These are phyloP conservation scores for Acanthamoeba castellanii DNA, from an alignment of 208 protist genomes.

Conservation along the genomic window DNA sequence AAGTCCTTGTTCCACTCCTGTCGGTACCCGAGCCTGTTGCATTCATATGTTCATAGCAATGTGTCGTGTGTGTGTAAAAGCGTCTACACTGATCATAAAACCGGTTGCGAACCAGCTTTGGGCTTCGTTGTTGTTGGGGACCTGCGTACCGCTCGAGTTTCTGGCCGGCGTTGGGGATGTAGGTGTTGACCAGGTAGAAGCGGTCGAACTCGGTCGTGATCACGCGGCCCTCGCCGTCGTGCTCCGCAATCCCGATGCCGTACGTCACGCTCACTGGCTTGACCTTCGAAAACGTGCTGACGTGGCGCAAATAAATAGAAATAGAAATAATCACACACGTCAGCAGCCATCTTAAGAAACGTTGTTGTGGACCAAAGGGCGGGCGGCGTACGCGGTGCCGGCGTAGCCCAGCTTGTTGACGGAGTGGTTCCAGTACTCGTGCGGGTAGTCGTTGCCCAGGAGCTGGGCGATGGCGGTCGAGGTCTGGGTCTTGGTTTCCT, in stretches of 20 bases:
- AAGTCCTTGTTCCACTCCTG: slow-evolving; percentile 64
- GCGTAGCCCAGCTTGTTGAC: slow-evolving; percentile 42
- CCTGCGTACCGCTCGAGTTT: background rate
- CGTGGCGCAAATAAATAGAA: background rate
- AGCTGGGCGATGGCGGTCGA: background rate
- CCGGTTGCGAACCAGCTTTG: background rate
- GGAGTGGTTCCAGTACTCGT: slow-evolving; percentile 51
- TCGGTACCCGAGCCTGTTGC: background rate
- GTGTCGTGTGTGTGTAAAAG: background rate
- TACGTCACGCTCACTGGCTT: slow-evolving; percentile 21
- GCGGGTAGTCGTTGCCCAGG: background rate
- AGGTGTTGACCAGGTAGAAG: slow-evolving; percentile 65
- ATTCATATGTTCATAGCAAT: background rate
- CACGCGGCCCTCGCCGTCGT: slow-evolving; percentile 38
- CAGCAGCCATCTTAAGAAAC: background rate
- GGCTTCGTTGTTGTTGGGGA: background rate
- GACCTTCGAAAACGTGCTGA: background rate
- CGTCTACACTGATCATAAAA: background rate
- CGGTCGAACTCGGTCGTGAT: slow-evolving; percentile 30
- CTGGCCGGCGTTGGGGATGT: slow-evolving; percentile 44
- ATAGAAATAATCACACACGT: background rate
- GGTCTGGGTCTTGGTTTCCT: slow-evolving; percentile 53
- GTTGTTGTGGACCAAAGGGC: background rate
- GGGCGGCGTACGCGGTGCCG: slow-evolving; percentile 32
- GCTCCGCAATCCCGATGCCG: slow-evolving; percentile 34